Conservation (phyloP, 768 basidiomycete genomes). For the Pleurotus tuber-regium region DNA sequence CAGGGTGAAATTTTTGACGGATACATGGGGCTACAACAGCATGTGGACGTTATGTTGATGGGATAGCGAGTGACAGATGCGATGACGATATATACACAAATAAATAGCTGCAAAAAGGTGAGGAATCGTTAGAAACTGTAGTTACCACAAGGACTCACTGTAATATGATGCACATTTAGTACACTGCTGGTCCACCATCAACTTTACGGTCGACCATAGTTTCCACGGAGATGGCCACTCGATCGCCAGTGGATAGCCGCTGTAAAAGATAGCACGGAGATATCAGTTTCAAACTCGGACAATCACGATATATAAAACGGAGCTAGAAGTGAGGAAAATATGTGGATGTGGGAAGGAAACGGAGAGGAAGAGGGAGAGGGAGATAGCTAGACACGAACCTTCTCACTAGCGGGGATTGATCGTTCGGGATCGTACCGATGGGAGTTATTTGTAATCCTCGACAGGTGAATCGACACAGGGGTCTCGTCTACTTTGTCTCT, state of each 20-base stretch:
- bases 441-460: slow-evolving; percentile 5
- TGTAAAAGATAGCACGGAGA: not conserved
- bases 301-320: not conserved
- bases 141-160: not conserved
- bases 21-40: no score
- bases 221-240: slow-evolving; percentile 8
- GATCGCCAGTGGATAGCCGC: slow-evolving; percentile 6
- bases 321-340: not conserved
- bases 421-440: slow-evolving; percentile 7
- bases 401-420: slow-evolving; percentile 3
- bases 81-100: not conserved
- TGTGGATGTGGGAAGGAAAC: not conserved
- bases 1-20: no score
- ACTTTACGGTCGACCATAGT: slow-evolving; percentile 10
- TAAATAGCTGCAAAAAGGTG: not conserved
- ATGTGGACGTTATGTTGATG: no score
- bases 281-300: not conserved
- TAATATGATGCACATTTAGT: not conserved
- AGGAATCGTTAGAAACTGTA: not conserved
- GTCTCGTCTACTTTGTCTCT: slow-evolving; percentile 8
- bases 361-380: not conserved
- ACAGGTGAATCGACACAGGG: slow-evolving; percentile 9
- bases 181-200: not conserved
- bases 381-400: slow-evolving; percentile 1
- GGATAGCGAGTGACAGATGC: not conserved